A percentile compares a stretch with the other conserved stretches of the same genome.
Conservation (phyloP, 176 grass and related monocot genomes). For the Pharus latifolius region DNA sequence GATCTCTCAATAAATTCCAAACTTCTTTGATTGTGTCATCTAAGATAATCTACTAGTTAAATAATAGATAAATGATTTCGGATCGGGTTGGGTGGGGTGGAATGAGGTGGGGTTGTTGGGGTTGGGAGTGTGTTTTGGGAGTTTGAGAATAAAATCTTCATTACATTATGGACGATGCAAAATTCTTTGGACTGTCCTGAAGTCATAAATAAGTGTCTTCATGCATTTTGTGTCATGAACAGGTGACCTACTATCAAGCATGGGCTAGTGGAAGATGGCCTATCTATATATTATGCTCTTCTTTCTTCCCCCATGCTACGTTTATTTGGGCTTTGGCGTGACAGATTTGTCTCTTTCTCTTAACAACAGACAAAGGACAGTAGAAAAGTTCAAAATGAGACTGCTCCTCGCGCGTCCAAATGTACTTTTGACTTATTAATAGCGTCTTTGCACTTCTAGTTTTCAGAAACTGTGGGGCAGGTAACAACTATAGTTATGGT, state of each 20-base stretch:
- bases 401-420: slow-evolving; percentile 7
- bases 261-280: background rate
- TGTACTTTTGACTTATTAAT: background rate
- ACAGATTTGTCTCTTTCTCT: slow-evolving; percentile 18
- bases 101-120: too few species aligned
- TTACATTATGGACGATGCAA: background rate
- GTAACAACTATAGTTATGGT: too few species aligned
- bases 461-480: background rate
- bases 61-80: too few species aligned
- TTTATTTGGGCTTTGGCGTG: background rate
- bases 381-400: slow-evolving; percentile 10
- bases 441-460: background rate
- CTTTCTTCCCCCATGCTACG: too few species aligned
- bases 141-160: background rate
- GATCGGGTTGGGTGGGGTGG: too few species aligned
- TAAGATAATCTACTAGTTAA: too few species aligned
- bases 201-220: background rate
- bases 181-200: background rate
- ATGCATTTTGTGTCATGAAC: slow-evolving; percentile 19
- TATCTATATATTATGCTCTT: too few species aligned
- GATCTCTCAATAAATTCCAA: too few species aligned
- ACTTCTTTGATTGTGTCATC: too few species aligned
- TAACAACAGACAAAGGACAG: background rate
- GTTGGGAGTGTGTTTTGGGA: too few species aligned
- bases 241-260: slow-evolving; percentile 12